Conservation (phyloP, 2,329 filamentous ascomycete genomes). For the Knoxdaviesia proteae region DNA sequence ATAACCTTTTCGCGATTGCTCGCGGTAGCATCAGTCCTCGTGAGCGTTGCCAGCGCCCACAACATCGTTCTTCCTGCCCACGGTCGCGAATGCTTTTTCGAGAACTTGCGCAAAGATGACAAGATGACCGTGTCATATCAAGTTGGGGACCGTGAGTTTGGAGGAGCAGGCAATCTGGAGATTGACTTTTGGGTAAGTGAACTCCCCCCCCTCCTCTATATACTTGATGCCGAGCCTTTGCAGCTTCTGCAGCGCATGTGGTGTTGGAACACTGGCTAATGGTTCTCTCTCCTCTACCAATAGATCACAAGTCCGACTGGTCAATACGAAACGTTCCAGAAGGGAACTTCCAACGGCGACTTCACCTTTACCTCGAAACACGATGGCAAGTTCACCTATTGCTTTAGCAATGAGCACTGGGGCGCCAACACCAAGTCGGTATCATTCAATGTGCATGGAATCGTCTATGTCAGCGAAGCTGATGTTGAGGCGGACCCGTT, state of each 20-base stretch:
- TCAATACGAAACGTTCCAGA: slow-evolving; percentile 60
- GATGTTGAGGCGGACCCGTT: slow-evolving; percentile 73
- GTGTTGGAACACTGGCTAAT: background rate
- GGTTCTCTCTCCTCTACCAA: background rate
- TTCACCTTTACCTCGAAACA: slow-evolving; percentile 70
- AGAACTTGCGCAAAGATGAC: slow-evolving; percentile 78
- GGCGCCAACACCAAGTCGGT: slow-evolving; percentile 92
- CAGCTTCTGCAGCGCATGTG: too few relatives aligned
- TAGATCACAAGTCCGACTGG: slow-evolving; percentile 61
- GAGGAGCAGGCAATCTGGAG: slow-evolving; percentile 80
- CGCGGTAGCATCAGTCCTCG: slow-evolving; percentile 17
- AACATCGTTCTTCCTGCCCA: slow-evolving; percentile 91
- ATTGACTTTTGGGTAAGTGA: slow-evolving; percentile 83
- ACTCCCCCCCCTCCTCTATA: background rate
- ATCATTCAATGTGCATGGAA: slow-evolving; percentile 96
- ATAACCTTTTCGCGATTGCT: slow-evolving; percentile 17
- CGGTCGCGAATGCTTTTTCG: slow-evolving; percentile 94
- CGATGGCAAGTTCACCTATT: slow-evolving; percentile 87
- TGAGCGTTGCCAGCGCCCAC: slow-evolving; percentile 43
- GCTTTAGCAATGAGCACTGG: slow-evolving; percentile 99
- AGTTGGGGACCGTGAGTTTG: slow-evolving; percentile 91
- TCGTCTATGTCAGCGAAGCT: slow-evolving; percentile 85
- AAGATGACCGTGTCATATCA: slow-evolving; percentile 98
- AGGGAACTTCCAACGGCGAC: slow-evolving; percentile 70
- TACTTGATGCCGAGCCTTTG: too few relatives aligned